These are phyloP conservation scores for Malania oleifera DNA, from an alignment of 164 flowering plant species.

Conservation along the genomic window DNA sequence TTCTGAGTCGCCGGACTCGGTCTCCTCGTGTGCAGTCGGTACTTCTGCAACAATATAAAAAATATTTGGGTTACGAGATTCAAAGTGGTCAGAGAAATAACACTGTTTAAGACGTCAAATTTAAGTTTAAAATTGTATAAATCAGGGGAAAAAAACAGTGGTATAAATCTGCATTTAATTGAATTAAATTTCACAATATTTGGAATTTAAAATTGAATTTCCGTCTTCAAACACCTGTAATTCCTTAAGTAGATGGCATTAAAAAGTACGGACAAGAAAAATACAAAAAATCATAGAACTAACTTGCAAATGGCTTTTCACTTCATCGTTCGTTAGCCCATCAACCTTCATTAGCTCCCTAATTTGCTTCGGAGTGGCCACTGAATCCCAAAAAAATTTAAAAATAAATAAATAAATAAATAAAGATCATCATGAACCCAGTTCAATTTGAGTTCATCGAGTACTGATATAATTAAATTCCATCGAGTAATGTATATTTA, in stretches of 20 bases:
- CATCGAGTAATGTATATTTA: background rate
- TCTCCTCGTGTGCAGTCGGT: constrained; percentile 67
- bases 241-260: no score
- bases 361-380: constrained; percentile 92
- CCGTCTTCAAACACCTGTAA: no score
- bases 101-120: no score
- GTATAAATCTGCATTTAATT: no score
- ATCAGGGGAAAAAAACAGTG: no score
- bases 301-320: constrained; percentile 98
- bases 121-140: no score
- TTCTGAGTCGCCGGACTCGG: constrained; percentile 38
- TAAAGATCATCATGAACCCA: constrained; percentile 4
- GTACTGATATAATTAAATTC: background rate
- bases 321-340: constrained; percentile 96
- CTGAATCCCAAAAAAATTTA: constrained; percentile 26
- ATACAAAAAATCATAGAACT: constrained; percentile 8
- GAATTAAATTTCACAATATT: no score
- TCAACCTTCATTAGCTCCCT: constrained; percentile 95
- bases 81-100: no score
- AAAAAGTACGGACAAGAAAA: no score
- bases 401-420: no score
- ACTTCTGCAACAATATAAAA: constrained; percentile 65
- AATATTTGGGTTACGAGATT: no score
- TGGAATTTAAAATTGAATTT: no score
- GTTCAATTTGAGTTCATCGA: background rate